Base-by-base conservation (phyloP, 129 eudicot genomes). In the Erigeron canadensis region DNA sequence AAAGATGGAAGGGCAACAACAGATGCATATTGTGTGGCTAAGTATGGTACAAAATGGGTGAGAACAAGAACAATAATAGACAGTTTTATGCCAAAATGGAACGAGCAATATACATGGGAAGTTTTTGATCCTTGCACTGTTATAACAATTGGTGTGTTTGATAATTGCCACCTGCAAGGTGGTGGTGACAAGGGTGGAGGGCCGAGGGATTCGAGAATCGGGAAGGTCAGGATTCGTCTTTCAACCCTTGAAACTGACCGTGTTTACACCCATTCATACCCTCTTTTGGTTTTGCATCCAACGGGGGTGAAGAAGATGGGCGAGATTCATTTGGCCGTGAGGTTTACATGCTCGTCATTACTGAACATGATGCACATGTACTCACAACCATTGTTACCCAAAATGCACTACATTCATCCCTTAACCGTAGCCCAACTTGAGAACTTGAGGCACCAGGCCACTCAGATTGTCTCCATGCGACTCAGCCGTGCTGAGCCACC, bases 281-380 rank as follows among this genome's bases (percentile, higher is more conserved):
- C 91, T 0, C 87, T 86, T 81, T 21, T 86, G 62, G 84, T 86
- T 57, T 83, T 86, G 67, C 91, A 83, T 58, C 86, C 91, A 10
- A 38, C 82, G 66, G 91, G 91, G 67, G 87, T 86, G 42, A 86
- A 86, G 76, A 86, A 86, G 66, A 86, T 86, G 91, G 91, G 91
- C 2, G 91, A 86, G 81, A 86, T 86, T 74, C 87, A 83, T 72
- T 77, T 86, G 72, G 91, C 91, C 11, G 87, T 86, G 22, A 75
- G 91, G 75, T 86, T 86, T 64, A 86, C 87, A 7, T 86, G 86
- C 69, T 86, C 87, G 0, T 80, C 87, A 0, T 78, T 86, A 65
- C 73, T 86, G 10, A 86, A 86, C 61, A 86, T 86, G 91, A 86
- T 86, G 87, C 83, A 86, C 58, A 74, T 86, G 91, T 86, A 86